Evolutionary conservation across 257 asterid species (phyloP).

Genomic region (Mitragyna speciosa): DNA sequence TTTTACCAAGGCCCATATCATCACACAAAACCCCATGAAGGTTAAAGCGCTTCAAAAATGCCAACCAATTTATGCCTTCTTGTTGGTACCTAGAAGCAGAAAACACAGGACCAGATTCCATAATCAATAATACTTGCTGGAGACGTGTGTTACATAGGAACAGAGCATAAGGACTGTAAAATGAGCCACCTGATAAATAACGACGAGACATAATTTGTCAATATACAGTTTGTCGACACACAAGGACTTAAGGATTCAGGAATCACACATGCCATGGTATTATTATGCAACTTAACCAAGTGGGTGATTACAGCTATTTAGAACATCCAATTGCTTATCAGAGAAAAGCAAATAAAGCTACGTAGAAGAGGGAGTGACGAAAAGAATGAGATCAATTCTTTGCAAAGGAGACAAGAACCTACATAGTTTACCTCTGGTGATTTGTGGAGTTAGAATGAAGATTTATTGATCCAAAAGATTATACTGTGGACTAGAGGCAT

Average conservation of each 20-base stretch:
- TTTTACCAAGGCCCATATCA: constrained; percentile 99
- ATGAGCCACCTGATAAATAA: background rate
- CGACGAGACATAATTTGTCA: no score
- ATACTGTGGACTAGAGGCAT: background rate
- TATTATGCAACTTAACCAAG: background rate
- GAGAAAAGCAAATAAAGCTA: background rate
- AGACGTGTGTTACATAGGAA: background rate
- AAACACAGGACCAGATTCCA: no score
- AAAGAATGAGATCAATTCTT: background rate
- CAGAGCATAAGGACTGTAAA: background rate
- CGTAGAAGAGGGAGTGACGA: background rate
- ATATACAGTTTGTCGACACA: no score
- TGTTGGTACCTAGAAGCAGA: constrained; percentile 87
- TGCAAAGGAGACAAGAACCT: background rate
- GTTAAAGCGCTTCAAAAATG: constrained; percentile 87
- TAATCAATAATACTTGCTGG: background rate
- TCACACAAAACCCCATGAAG: constrained; percentile 98
- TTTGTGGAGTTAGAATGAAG: background rate
- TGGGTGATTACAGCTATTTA: background rate
- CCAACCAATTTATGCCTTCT: constrained; percentile 99
- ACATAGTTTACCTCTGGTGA: background rate
- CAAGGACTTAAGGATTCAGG: background rate
- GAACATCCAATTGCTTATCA: background rate
- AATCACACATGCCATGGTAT: background rate
- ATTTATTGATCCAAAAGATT: background rate